A percentile compares a stretch with the other conserved stretches of the same genome.
Conservation (phyloP, 2,329 filamentous ascomycete species). For the Lachnellula willkommii region DNA sequence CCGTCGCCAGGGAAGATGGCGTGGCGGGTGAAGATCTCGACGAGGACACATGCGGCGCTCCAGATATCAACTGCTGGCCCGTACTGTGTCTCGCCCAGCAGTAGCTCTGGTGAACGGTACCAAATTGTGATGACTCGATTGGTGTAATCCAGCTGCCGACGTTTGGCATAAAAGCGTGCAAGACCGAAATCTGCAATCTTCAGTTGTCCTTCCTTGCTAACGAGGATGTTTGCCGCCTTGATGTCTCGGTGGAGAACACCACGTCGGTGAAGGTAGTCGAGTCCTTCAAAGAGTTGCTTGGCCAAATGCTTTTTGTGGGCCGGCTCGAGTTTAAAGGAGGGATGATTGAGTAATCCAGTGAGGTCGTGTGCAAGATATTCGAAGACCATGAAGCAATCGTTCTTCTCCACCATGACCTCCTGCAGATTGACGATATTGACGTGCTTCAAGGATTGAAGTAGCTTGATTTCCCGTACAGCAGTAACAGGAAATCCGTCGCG, state of each 20-base stretch:
- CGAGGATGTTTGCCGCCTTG: slow-evolving; percentile 95
- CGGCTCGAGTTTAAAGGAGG: slow-evolving; percentile 76
- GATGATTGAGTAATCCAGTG: slow-evolving; percentile 91
- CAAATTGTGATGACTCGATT: slow-evolving; percentile 99
- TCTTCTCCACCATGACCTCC: slow-evolving; percentile 97
- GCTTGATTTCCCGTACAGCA: slow-evolving; percentile 83
- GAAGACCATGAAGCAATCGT: slow-evolving; percentile 99
- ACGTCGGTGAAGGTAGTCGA: slow-evolving; percentile 87
- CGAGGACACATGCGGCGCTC: slow-evolving; percentile 94
- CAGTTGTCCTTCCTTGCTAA: slow-evolving; percentile 80
- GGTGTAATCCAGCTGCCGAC: slow-evolving; percentile 87
- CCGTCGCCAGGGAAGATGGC: slow-evolving; percentile 95
- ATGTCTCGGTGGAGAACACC: slow-evolving; percentile 97
- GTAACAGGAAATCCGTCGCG: slow-evolving; percentile 87
- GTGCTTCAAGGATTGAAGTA: slow-evolving; percentile 81
- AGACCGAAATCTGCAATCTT: slow-evolving; percentile 96
- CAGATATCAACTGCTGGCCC: slow-evolving; percentile 89
- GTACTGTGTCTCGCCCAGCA: slow-evolving; percentile 86
- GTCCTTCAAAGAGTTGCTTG: slow-evolving; percentile 85
- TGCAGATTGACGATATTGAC: slow-evolving; percentile 75
- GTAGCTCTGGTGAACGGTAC: slow-evolving; percentile 88
- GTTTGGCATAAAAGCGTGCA: slow-evolving; percentile 92
- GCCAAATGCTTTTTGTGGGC: slow-evolving; percentile 91
- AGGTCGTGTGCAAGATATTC: slow-evolving; percentile 96
- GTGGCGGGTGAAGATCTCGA: slow-evolving; percentile 91